Conservation (phyloP, 2,329 filamentous ascomycete species). For the Blumeria graminis region DNA sequence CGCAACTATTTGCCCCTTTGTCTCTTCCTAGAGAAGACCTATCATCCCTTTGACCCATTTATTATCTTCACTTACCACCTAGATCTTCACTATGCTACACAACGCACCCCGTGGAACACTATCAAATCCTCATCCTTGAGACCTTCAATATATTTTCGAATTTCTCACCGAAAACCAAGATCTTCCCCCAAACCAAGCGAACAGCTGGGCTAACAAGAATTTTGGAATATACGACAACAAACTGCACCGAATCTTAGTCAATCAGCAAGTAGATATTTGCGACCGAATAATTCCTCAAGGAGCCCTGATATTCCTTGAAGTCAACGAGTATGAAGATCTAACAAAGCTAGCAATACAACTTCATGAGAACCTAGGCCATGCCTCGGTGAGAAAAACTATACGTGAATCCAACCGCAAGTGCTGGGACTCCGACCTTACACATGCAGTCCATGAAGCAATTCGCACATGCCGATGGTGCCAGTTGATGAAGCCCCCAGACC, state of each 20-base stretch:
- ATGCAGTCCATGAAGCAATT: neutral
- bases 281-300: neutral
- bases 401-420: neutral
- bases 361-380: neutral
- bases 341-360: neutral
- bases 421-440: neutral
- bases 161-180: neutral
- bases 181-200: neutral
- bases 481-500: neutral
- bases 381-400: neutral
- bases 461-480: neutral
- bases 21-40: too few relatives aligned
- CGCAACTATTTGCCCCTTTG: too few relatives aligned
- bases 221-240: neutral
- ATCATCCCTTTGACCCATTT: too few relatives aligned
- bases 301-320: neutral
- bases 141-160: conserved; percentile 1
- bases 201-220: neutral
- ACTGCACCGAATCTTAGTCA: neutral
- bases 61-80: too few relatives aligned
- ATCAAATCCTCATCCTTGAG: too few relatives aligned
- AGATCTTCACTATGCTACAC: too few relatives aligned
- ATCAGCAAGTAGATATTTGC: neutral
- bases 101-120: too few relatives aligned
- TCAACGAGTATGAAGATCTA: neutral